A percentile compares a stretch with the other conserved stretches of the same genome.
Evolutionary conservation across 768 basidiomycete species (phyloP).

Genomic region (Kwoniella dejecticola): DNA sequence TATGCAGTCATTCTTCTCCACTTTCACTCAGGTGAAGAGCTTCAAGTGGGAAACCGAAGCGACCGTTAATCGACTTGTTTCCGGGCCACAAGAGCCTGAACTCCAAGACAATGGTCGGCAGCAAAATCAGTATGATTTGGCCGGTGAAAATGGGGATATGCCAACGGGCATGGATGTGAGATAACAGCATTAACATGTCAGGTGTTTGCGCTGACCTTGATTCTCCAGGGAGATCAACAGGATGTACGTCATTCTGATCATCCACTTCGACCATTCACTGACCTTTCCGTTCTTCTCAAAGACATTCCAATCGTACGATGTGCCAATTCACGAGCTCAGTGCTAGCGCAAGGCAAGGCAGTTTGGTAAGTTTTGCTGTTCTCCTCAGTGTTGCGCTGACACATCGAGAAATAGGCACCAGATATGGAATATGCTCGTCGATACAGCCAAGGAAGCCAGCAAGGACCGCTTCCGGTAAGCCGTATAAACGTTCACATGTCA

Average conservation of each 20-base stretch:
- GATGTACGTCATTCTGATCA: conserved; percentile 8
- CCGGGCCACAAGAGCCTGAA: neutral
- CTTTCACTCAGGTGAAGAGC: conserved; percentile 19
- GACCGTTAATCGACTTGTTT: conserved; percentile 16
- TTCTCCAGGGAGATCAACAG: neutral
- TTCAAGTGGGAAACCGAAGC: conserved; percentile 46
- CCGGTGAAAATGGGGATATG: neutral
- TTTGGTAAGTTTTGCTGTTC: conserved; percentile 14
- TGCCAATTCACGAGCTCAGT: conserved; percentile 15
- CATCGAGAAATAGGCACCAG: no score
- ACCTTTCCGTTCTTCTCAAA: no score
- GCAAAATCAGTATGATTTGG: neutral
- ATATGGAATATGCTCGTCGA: conserved; percentile 29
- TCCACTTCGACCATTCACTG: no score
- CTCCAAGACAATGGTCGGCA: neutral
- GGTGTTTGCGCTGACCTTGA: no score
- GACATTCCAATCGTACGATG: conserved; percentile 27
- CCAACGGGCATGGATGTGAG: conserved; percentile 9
- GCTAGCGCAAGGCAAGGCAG: conserved; percentile 25
- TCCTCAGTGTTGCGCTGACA: no score
- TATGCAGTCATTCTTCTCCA: conserved; percentile 31
- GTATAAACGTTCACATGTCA: no score
- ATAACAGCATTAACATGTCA: no score
- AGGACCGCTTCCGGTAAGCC: conserved; percentile 32
- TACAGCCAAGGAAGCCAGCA: conserved; percentile 26